Conservation (phyloP, 352 stramenopile genomes). For the Globisporangium nagaii region DNA sequence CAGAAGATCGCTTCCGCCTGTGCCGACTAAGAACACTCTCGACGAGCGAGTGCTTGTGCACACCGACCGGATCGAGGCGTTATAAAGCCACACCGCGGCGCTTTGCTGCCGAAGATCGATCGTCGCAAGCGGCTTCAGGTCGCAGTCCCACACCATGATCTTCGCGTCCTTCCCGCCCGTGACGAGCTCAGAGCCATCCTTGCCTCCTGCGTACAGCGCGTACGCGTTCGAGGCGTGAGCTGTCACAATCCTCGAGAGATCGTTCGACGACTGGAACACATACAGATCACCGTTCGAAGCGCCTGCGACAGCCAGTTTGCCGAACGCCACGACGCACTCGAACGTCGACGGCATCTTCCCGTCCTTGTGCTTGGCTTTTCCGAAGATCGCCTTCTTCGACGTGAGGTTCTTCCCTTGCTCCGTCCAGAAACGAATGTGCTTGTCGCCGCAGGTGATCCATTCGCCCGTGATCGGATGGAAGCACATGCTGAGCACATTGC, state of each 20-base stretch:
- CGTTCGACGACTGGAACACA: conserved; percentile 54
- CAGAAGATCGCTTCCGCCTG: conserved; percentile 79
- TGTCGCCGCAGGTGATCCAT: conserved; percentile 71
- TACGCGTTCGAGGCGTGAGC: conserved; percentile 41
- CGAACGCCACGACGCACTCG: conserved; percentile 48
- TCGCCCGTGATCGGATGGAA: conserved; percentile 35
- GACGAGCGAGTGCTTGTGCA: conserved; percentile 21
- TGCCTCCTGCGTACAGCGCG: conserved; percentile 36
- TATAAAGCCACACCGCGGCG: conserved; percentile 18
- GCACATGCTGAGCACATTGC: conserved; percentile 43
- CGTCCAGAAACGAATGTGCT: conserved; percentile 71
- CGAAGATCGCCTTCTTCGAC: conserved; percentile 71
- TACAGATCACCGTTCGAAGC: conserved; percentile 75
- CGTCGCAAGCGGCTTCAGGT: conserved; percentile 35
- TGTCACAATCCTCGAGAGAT: conserved; percentile 43
- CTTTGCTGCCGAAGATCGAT: conserved; percentile 40
- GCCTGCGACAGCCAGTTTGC: conserved; percentile 34
- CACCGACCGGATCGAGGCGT: conserved; percentile 45
- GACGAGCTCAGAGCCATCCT: conserved; percentile 49
- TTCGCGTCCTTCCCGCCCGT: conserved; percentile 85
- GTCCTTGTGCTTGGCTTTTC: conserved; percentile 45
- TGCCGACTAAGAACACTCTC: conserved; percentile 73
- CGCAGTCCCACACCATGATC: conserved; percentile 78
- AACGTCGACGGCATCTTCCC: conserved; percentile 41
- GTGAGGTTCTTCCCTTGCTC: conserved; percentile 66